Evolutionary conservation across 2,329 filamentous ascomycete species (phyloP).

Genomic region (Eurotiales sp.): DNA sequence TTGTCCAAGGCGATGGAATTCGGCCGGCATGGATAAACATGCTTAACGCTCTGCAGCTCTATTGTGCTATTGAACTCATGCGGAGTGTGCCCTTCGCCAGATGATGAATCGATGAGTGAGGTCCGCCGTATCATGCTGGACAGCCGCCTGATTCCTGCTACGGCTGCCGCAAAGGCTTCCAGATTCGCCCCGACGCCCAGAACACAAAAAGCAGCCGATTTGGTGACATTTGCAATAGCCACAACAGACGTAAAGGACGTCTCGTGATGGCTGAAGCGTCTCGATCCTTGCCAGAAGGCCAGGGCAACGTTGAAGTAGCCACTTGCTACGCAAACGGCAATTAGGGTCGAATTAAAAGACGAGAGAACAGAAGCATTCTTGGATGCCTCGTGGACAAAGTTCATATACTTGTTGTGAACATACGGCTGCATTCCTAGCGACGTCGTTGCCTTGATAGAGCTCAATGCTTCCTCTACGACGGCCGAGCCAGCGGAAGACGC

Average conservation of each 20-base stretch:
- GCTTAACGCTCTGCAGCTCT: conserved; percentile 64
- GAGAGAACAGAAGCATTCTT: not conserved
- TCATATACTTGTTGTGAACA: conserved; percentile 48
- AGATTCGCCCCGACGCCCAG: not conserved
- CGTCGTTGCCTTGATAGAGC: conserved; percentile 84
- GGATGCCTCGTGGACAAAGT: conserved; percentile 43
- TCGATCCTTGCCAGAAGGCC: not conserved
- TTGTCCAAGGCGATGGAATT: conserved; percentile 41
- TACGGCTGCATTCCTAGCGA: conserved; percentile 90
- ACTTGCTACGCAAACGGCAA: not conserved
- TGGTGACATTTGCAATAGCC: not conserved
- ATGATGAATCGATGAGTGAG: not conserved
- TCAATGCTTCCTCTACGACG: conserved; percentile 89
- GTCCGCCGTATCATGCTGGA: not conserved
- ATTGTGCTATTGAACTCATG: not conserved
- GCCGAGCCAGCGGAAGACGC: conserved; percentile 81
- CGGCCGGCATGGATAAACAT: conserved; percentile 52
- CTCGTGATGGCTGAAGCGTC: not conserved
- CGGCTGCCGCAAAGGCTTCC: not conserved
- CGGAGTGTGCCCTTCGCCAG: conserved; percentile 45
- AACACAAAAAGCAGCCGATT: not conserved
- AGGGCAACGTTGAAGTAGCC: not conserved
- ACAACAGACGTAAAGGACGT: not conserved
- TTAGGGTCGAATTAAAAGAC: not conserved
- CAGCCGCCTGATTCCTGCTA: not conserved